Evolutionary conservation across 2,329 filamentous ascomycete genomes (phyloP).

Genomic region (Scorias spongiosa): DNA sequence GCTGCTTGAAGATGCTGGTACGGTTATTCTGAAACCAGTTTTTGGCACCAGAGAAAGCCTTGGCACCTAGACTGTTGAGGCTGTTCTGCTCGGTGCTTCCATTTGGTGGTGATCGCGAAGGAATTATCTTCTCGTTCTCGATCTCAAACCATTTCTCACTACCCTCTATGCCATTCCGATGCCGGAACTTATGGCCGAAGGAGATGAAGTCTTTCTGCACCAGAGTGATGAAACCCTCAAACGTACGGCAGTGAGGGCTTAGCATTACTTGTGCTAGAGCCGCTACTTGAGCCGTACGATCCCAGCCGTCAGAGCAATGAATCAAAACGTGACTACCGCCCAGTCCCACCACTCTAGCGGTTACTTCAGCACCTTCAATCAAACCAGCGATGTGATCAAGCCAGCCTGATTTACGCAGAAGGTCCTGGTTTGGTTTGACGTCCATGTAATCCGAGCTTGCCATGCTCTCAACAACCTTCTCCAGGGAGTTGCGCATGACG

Average conservation of each 20-base stretch:
- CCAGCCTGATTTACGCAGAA: conserved; percentile 75
- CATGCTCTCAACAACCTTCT: conserved; percentile 73
- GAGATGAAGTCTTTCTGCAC: conserved; percentile 97
- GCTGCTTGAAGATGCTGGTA: conserved; percentile 16
- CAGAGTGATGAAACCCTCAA: conserved; percentile 86
- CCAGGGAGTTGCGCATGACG: conserved; percentile 85
- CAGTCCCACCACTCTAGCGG: conserved; percentile 76
- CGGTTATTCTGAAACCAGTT: conserved; percentile 72
- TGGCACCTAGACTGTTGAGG: conserved; percentile 44
- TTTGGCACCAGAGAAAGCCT: conserved; percentile 55
- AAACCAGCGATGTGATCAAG: conserved; percentile 75
- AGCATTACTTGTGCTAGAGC: conserved; percentile 84
- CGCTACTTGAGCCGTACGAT: conserved; percentile 87
- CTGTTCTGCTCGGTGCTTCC: conserved; percentile 27
- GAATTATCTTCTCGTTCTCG: conserved; percentile 62
- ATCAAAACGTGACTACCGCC: conserved; percentile 91
- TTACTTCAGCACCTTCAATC: conserved; percentile 68
- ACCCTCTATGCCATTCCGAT: conserved; percentile 74
- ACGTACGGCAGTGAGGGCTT: conserved; percentile 85
- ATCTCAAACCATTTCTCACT: conserved; percentile 89
- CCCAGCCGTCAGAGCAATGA: conserved; percentile 97
- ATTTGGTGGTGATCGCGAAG: conserved; percentile 20
- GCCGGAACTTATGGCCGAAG: conserved; percentile 93
- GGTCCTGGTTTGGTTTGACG: conserved; percentile 65
- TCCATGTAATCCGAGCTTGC: conserved; percentile 84